Conservation (phyloP, 495 filamentous ascomycete genomes). For the Hyaloscypha hepaticicola region DNA sequence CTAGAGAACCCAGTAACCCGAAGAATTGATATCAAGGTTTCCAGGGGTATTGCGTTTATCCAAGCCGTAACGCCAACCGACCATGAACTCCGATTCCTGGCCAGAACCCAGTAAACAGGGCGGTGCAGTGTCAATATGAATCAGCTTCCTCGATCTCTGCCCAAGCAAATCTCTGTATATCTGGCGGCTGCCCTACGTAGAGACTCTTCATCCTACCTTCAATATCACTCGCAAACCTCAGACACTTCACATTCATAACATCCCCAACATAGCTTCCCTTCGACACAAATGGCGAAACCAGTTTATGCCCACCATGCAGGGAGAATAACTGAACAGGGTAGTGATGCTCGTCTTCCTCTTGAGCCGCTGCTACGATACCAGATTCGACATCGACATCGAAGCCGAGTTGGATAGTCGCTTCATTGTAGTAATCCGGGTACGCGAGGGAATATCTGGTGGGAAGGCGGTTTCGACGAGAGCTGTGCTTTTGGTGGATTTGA, state of each 20-base stretch:
- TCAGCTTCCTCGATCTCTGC: background rate
- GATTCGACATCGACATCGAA: slow-evolving; percentile 29
- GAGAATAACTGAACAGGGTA: slow-evolving; percentile 23
- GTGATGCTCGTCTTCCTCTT: slow-evolving; percentile 22
- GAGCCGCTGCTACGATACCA: slow-evolving; percentile 28
- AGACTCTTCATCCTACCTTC: slow-evolving; percentile 24
- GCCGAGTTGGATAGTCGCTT: slow-evolving; percentile 18
- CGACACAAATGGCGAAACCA: slow-evolving; percentile 5
- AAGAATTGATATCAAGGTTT: too few relatives aligned
- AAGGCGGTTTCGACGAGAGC: background rate
- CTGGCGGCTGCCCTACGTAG: slow-evolving; percentile 11
- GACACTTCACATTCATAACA: slow-evolving; percentile 9
- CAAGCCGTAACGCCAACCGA: too few relatives aligned
- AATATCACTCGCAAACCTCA: slow-evolving; percentile 17
- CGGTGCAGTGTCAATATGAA: background rate
- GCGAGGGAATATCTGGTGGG: slow-evolving; percentile 16
- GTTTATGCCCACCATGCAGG: slow-evolving; percentile 21
- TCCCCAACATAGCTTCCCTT: background rate
- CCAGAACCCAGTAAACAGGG: too few relatives aligned
- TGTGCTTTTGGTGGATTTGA: background rate
- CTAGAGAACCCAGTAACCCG: too few relatives aligned
- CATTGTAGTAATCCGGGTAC: slow-evolving; percentile 27
- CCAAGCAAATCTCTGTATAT: slow-evolving; percentile 17
- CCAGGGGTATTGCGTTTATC: too few relatives aligned
- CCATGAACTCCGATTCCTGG: too few relatives aligned